phyloP scores from a whole-genome alignment of 2,329 filamentous ascomycete species.

The Trichoderma sp. region DNA sequence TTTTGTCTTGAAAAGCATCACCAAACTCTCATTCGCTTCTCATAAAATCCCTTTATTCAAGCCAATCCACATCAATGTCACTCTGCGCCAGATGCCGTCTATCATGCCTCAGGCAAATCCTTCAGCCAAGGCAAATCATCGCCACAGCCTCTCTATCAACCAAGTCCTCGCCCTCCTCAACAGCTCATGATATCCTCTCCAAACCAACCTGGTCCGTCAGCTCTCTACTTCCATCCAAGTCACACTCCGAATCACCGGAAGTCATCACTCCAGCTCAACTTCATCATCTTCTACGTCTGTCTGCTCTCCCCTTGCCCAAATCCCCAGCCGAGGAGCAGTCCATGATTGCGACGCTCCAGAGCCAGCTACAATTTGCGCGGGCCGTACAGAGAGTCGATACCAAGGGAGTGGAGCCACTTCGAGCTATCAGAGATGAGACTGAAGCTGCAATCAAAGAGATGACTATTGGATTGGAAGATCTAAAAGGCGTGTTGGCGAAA shows the following conservation, averaged over 20 bases:
- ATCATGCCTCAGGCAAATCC: constrained; percentile 26
- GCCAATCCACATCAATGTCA: constrained; percentile 26
- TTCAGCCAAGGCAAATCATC: constrained; percentile 14
- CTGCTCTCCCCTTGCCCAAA: constrained; percentile 74
- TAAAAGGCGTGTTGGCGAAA: constrained; percentile 53
- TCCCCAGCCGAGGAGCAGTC: constrained; percentile 58
- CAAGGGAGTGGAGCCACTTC: constrained; percentile 66
- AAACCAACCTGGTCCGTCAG: constrained; percentile 80
- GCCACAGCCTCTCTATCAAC: constrained; percentile 22
- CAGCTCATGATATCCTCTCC: constrained; percentile 52
- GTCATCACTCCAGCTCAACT: constrained; percentile 65
- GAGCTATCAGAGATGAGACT: constrained; percentile 79
- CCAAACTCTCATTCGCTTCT: background rate
- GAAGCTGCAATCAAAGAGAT: constrained; percentile 55
- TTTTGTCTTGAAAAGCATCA: background rate
- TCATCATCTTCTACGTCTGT: constrained; percentile 81
- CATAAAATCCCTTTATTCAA: background rate
- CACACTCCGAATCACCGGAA: constrained; percentile 30
- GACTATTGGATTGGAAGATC: constrained; percentile 55
- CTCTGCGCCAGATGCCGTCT: constrained; percentile 33
- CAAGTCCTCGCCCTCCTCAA: constrained; percentile 22
- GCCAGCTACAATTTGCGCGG: constrained; percentile 87
- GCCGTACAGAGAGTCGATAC: constrained; percentile 80
- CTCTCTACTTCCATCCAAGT: constrained; percentile 55
- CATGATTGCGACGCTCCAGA: constrained; percentile 72